These are phyloP conservation scores for Pseudozyma tsukubaensis DNA, from an alignment of 1,284 basidiomycete genomes.

Conservation along the genomic window DNA sequence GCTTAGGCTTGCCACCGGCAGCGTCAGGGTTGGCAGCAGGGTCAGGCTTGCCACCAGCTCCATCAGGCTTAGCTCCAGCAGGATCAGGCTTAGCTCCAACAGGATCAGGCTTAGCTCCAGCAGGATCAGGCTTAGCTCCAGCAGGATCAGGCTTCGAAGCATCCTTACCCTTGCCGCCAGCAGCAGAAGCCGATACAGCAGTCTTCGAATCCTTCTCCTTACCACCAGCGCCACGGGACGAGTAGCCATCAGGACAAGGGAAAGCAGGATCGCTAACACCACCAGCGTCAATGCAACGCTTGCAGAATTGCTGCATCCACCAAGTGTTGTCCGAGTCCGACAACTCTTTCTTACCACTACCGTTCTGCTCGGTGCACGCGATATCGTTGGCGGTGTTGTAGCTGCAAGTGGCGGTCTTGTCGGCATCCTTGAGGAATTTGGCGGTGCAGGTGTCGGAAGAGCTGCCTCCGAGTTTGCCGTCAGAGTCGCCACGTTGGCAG, in stretches of 20 bases:
- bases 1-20: no score
- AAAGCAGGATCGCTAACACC: constrained; percentile 7
- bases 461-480: background rate
- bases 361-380: constrained; percentile 6
- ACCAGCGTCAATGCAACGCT: constrained; percentile 19
- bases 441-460: background rate
- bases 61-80: background rate
- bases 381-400: background rate
- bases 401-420: background rate
- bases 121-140: background rate
- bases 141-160: background rate
- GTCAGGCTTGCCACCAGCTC: no score
- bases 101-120: background rate
- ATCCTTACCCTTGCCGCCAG: background rate
- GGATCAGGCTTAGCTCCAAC: background rate
- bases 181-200: background rate
- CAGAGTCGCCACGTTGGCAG: background rate
- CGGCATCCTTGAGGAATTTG: constrained; percentile 6
- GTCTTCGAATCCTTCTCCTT: background rate
- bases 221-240: background rate
- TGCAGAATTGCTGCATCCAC: constrained; percentile 22
- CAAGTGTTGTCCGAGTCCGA: constrained; percentile 2
- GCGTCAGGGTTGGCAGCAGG: no score
- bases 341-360: background rate
- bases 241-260: constrained; percentile 1